A percentile compares a stretch with the other conserved stretches of the same genome.
phyloP scores from a whole-genome alignment of 2,329 filamentous ascomycete genomes.

The Pseudogymnoascus destructans region DNA sequence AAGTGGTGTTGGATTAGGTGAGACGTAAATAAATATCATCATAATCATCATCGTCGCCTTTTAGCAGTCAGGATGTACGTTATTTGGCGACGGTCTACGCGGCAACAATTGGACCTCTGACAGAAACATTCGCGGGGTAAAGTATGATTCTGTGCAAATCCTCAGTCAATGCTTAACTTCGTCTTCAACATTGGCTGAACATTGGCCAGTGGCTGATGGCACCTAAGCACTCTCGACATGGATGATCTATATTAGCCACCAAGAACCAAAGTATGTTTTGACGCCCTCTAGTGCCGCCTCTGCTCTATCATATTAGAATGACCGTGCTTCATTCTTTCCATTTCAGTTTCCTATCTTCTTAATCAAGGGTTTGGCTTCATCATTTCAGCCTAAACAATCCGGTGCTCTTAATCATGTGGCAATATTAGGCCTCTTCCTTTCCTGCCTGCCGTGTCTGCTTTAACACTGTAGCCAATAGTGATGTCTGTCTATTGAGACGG shows the following conservation, averaged over 20 bases:
- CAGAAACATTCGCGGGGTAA: conserved; percentile 1
- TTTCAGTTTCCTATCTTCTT: neutral
- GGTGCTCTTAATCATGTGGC: neutral
- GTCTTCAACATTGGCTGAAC: neutral
- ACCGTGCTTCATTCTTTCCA: neutral
- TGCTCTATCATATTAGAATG: neutral
- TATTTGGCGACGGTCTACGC: neutral
- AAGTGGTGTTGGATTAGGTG: no score
- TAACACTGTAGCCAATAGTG: neutral
- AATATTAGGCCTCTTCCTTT: neutral
- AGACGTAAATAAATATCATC: no score
- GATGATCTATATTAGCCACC: neutral
- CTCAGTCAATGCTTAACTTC: neutral
- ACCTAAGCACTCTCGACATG: neutral
- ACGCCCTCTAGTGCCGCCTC: neutral
- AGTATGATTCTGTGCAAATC: neutral
- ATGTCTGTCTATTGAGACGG: neutral
- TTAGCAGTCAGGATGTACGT: neutral
- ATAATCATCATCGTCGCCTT: no score
- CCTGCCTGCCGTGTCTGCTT: neutral
- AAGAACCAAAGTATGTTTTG: neutral
- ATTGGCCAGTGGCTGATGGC: neutral
- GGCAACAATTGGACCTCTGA: neutral
- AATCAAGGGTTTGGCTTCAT: neutral
- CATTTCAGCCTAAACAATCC: neutral